Percentiles rank a stretch among this genome's conserved stretches.
Conservation (phyloP, 129 eudicot species). For the Flaveria robusta region DNA sequence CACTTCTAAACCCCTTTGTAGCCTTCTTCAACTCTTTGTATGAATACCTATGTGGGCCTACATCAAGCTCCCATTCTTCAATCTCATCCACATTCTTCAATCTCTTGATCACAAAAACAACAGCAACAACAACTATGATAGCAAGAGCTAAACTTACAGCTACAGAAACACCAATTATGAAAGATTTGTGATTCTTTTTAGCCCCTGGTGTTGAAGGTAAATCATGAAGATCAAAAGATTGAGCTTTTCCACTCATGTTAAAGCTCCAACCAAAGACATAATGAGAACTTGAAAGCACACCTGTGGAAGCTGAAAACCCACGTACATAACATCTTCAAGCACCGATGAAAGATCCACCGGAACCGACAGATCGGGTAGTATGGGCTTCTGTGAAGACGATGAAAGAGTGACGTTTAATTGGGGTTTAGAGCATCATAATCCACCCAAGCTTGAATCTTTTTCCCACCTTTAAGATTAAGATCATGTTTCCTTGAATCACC, state of each 20-base stretch:
- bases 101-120: slow-evolving; percentile 40
- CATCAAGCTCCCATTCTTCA: slow-evolving; percentile 79
- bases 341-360: slow-evolving; percentile 55
- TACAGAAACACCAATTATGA: slow-evolving; percentile 44
- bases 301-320: slow-evolving; percentile 86
- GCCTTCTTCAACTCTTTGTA: slow-evolving; percentile 76
- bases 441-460: slow-evolving; percentile 70
- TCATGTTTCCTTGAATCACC: slow-evolving; percentile 49
- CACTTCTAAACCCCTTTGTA: slow-evolving; percentile 66
- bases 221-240: slow-evolving; percentile 53
- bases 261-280: slow-evolving; percentile 87
- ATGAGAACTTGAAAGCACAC: slow-evolving; percentile 77
- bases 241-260: slow-evolving; percentile 52
- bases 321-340: slow-evolving; percentile 57
- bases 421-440: slow-evolving; percentile 59
- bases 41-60: slow-evolving; percentile 76
- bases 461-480: slow-evolving; percentile 48
- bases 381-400: slow-evolving; percentile 49
- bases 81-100: slow-evolving; percentile 60
- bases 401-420: slow-evolving; percentile 63
- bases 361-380: slow-evolving; percentile 45
- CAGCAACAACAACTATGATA: slow-evolving; percentile 27
- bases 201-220: slow-evolving; percentile 57
- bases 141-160: slow-evolving; percentile 35
- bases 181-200: slow-evolving; percentile 37